These are phyloP conservation scores for Sporothrix brunneoviolacea DNA, from an alignment of 2,329 filamentous ascomycete species.

Conservation along the genomic window DNA sequence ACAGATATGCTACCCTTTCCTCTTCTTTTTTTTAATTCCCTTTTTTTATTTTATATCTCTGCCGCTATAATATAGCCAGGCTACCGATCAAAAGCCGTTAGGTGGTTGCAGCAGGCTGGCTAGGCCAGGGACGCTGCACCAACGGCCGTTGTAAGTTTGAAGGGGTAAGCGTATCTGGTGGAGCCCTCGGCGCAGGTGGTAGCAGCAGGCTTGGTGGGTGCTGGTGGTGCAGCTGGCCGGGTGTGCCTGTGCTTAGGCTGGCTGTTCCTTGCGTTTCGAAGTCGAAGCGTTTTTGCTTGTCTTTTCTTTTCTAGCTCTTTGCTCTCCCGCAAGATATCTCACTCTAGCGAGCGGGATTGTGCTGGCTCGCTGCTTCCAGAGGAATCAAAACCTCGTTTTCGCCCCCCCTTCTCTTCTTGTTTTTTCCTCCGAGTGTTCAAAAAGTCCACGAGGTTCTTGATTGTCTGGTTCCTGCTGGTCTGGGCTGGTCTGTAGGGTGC, in stretches of 20 bases:
- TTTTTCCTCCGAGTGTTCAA: no score
- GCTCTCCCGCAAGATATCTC: background rate
- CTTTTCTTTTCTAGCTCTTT: background rate
- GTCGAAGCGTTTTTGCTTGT: background rate
- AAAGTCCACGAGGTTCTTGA: no score
- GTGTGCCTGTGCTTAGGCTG: background rate
- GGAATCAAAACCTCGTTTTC: no score
- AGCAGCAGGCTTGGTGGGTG: background rate
- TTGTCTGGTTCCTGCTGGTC: no score
- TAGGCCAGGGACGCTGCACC: slow-evolving; percentile 17
- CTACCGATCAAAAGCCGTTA: slow-evolving; percentile 17
- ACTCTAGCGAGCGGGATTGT: no score
- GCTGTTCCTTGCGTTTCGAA: background rate
- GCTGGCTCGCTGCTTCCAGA: no score
- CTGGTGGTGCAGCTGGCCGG: background rate
- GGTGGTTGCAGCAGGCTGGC: slow-evolving; percentile 12
- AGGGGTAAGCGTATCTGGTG: slow-evolving; percentile 16
- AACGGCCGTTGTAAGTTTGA: slow-evolving; percentile 18
- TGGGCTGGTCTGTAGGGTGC: no score
- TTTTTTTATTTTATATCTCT: background rate
- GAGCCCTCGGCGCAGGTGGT: background rate
- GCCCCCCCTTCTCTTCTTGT: no score
- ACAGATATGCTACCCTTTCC: slow-evolving; percentile 13
- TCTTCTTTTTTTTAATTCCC: slow-evolving; percentile 1
- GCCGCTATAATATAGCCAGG: slow-evolving; percentile 8